Evolutionary conservation across 106 monocot species (phyloP), one percentile per base, ranked within the genome.

Genomic region (Cymbidium sinense): DNA sequence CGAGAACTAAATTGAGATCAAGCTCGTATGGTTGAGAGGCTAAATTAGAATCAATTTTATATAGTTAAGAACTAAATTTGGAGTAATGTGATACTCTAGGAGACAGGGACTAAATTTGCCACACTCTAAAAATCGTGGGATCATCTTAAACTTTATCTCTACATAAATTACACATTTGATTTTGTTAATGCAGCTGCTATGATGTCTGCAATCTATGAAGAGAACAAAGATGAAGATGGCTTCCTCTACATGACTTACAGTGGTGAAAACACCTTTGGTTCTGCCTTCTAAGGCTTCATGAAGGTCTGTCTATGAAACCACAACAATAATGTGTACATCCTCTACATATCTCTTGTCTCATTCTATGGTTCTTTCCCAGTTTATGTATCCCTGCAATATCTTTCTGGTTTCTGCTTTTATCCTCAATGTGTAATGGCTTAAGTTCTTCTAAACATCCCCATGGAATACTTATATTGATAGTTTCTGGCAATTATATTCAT

Each of bases 221-320:
- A 90, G 75, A 85, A 87, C 79, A 90, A 95, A 76, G 90, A 95
- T 70, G 95, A 95, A 79, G 95, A 95, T 73, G 95, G 93, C 30
- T 95, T 95, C 77, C 93, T 95, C 27, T 95, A 93, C 86, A 93
- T 95, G 93, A 95, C 90, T 27, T 95, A 95, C 90, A 90, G 93
- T 37, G 92, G 93, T 17, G 95, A 93, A 88, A 93, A 95, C 80
- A 95, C 95, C 33, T 95, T 95, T 74, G 93, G 93, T 23, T 58
- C 58, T 23, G 58, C 58, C n/a, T 58, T 58, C 23, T 58, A 58
- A 58, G 23, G 23, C 58, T 4, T 58, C 23, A n/a, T 58, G 23
- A 58, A 52, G 58, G 11, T 58, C 58, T 58, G 5, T 58, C 4
- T 58, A 58, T 58, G 58, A n/a, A n/a, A 58, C 58, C 47, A 23